Percentiles rank a stretch among this genome's conserved stretches.
Conservation (phyloP, 1,284 basidiomycete species). For the Boletus sp. region DNA sequence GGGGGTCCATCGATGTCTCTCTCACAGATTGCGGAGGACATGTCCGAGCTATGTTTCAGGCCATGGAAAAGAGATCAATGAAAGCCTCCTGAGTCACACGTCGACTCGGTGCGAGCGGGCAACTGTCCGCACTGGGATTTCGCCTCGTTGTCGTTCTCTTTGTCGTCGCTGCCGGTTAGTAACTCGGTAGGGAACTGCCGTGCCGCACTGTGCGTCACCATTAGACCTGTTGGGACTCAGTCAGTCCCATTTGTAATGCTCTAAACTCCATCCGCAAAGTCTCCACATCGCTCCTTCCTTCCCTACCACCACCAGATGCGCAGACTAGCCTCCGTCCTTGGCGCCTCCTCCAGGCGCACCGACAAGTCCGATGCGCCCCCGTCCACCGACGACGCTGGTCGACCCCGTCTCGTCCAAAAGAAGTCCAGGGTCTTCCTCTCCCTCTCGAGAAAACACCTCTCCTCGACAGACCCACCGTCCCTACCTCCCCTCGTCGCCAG, state of each 20-base stretch:
- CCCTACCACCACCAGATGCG: slow-evolving; percentile 39
- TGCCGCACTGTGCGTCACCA: slow-evolving; percentile 4
- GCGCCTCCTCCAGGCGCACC: slow-evolving; percentile 39
- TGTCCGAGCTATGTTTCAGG: not conserved
- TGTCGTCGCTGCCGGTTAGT: slow-evolving; percentile 12
- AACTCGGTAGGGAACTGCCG: slow-evolving; percentile 28
- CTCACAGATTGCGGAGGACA: not conserved
- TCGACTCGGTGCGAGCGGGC: slow-evolving; percentile 5
- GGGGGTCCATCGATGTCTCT: slow-evolving; percentile 3
- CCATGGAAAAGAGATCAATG: not conserved
- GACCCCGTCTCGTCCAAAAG: slow-evolving; percentile 16
- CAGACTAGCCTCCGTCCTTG: slow-evolving; percentile 52
- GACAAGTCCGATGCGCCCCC: slow-evolving; percentile 41
- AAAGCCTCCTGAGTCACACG: slow-evolving; percentile 9
- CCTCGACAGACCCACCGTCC: slow-evolving; percentile 14
- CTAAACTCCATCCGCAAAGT: slow-evolving; percentile 16
- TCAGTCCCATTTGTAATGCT: slow-evolving; percentile 37
- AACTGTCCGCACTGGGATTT: not conserved
- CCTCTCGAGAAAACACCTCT: slow-evolving; percentile 29
- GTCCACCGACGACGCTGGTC: slow-evolving; percentile 18
- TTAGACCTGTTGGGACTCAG: slow-evolving; percentile 11
- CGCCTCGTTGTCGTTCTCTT: slow-evolving; percentile 2
- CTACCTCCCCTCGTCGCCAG: slow-evolving; percentile 21
- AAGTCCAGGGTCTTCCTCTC: slow-evolving; percentile 24
- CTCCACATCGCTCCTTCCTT: slow-evolving; percentile 18